Evolutionary conservation across 352 stramenopile species (phyloP), one percentile per base, ranked within the genome.

Genomic region (Pythium utonaiense): DNA sequence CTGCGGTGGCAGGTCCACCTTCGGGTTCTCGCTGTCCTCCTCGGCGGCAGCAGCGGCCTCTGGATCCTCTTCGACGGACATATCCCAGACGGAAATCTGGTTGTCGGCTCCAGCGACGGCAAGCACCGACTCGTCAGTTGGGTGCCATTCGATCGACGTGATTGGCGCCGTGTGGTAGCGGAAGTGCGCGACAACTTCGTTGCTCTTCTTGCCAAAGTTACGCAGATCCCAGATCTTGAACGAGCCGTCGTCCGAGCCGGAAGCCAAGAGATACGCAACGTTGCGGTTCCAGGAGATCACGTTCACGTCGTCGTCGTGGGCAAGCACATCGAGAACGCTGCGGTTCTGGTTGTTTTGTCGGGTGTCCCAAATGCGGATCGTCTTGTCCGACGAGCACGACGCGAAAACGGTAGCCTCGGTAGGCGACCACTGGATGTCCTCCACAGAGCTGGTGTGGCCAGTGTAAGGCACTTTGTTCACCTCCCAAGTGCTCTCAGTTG

Each of bases 201-300:
- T 74, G 21, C 78, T 59, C 70, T 92, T 86, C 51, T 69, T 69
- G 40, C 40, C 49, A 64, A 99, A 98, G 69, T 91, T 90, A 51
- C 97, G 87, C 36, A 99, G 80, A 73, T 99, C 97, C 96, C 96
- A 99, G 73, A 97, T 89, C 78, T 97, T 98, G 69, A 98, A 97
- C 64, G 88, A 93, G 59, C 97, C 97, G 72, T 99, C 97, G 74
- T 99, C 98, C 53, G 86, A 96, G 40, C 97, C 98, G 13, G 93
- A 98, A 1, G 96, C 97, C 28, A 99, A 75, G 53, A 99, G 73
- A 73, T 99, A 99, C 4, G 85, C 83, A 6, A 99, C 96, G 71
- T 97, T 96, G 36, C 83, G 77, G 86, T 99, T 99, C 98, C 98
- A 99, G 64, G 83, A 90, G 64, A 99, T 96, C 27, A 99, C 97